Percentiles rank a stretch among this genome's conserved stretches.
Conservation (phyloP, 495 filamentous ascomycete species). For the Daldinia bambusicola region DNA sequence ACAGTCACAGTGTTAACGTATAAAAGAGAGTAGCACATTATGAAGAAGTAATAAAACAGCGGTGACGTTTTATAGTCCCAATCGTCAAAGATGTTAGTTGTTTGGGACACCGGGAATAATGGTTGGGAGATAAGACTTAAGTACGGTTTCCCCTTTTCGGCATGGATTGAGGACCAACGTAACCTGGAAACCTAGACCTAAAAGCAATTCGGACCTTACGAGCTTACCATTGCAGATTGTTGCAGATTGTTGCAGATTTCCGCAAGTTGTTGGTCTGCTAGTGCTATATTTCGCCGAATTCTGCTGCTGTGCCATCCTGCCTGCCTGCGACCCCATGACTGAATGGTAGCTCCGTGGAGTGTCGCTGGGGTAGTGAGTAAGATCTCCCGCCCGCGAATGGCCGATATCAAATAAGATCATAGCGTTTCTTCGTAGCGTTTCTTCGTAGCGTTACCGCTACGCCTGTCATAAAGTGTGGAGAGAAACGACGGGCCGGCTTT, state of each 20-base stretch:
- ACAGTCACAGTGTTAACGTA: background rate
- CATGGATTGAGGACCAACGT: background rate
- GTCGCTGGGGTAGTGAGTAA: background rate
- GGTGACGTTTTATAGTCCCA: background rate
- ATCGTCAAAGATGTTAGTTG: background rate
- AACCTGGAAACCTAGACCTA: no score
- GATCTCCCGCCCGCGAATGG: background rate
- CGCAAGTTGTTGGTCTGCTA: no score
- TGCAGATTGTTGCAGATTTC: no score
- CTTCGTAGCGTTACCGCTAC: background rate
- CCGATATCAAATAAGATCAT: constrained; percentile 18
- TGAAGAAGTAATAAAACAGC: background rate
- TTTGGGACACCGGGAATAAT: background rate
- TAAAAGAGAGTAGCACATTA: background rate
- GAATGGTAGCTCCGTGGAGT: background rate
- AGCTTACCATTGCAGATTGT: background rate
- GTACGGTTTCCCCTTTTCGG: background rate
- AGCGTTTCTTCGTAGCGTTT: no score
- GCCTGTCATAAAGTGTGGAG: constrained; percentile 9
- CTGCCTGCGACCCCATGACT: background rate
- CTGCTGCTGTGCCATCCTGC: background rate
- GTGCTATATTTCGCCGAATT: background rate
- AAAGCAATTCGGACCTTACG: background rate
- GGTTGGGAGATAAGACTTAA: background rate
- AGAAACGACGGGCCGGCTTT: constrained; percentile 1